Conservation (phyloP, 805 yeast species). For the Teunomyces cretensis region DNA sequence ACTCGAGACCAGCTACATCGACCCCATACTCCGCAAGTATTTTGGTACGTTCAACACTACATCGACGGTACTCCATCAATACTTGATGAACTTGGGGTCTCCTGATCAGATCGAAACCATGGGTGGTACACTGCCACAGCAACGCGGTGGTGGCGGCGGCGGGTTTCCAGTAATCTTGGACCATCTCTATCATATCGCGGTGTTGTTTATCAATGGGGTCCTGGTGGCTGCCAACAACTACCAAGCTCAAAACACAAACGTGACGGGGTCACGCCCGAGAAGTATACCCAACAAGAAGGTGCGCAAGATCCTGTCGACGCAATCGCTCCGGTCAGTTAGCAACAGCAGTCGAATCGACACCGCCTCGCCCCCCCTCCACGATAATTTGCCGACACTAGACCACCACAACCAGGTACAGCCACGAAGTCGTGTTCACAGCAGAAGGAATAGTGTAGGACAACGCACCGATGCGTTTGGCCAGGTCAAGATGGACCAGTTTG, state of each 20-base stretch:
- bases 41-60: neutral
- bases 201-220: neutral
- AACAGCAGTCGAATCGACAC: neutral
- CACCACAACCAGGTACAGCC: neutral
- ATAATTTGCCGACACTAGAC: neutral
- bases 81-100: neutral
- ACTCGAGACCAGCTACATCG: conserved; percentile 5
- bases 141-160: neutral
- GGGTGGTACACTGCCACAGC: neutral
- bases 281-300: neutral
- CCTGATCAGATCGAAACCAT: neutral
- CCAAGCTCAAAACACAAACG: neutral
- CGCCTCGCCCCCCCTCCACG: neutral
- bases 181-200: neutral
- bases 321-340: neutral
- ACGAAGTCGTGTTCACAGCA: neutral
- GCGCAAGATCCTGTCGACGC: conserved; percentile 1
- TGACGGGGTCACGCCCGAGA: neutral
- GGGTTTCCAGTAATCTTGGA: neutral
- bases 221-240: conserved; percentile 3
- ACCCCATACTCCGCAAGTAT: conserved; percentile 8
- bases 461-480: neutral
- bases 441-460: neutral
- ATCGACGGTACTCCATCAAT: neutral
- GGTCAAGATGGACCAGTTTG: neutral